A percentile compares a stretch with the other conserved stretches of the same genome.
Evolutionary conservation across 2,329 filamentous ascomycete genomes (phyloP).

Genomic region (Clonostachys chloroleuca): DNA sequence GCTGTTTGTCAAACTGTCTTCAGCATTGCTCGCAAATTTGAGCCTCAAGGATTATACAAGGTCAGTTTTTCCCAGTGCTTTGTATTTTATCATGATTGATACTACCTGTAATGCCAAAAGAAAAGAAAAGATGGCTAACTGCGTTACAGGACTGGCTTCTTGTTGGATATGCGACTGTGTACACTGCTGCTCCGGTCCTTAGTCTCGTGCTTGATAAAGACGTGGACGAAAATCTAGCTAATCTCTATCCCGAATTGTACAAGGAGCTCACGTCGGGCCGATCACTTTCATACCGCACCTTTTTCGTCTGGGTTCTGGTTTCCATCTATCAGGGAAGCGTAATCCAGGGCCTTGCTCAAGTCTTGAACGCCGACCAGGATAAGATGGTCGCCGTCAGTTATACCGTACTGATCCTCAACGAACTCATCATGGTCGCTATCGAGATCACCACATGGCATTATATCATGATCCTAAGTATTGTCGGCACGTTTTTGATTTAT

Average conservation of each 20-base stretch:
- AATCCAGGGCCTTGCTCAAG: conserved; percentile 90
- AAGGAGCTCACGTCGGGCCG: conserved; percentile 91
- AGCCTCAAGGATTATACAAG: conserved; percentile 90
- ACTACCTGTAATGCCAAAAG: too few relatives aligned
- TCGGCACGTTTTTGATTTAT: conserved; percentile 80
- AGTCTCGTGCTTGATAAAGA: conserved; percentile 92
- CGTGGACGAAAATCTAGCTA: conserved; percentile 89
- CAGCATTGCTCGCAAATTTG: conserved; percentile 86
- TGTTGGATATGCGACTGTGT: conserved; percentile 93
- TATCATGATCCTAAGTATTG: conserved; percentile 78
- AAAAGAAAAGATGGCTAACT: conserved; percentile 10
- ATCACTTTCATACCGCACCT: conserved; percentile 85
- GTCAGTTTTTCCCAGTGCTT: conserved; percentile 21
- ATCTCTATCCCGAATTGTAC: conserved; percentile 94
- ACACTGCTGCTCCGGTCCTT: conserved; percentile 90
- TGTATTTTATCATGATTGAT: neutral
- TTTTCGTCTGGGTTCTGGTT: conserved; percentile 94
- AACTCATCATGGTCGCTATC: conserved; percentile 94
- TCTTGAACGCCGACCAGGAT: conserved; percentile 72
- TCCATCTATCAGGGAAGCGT: conserved; percentile 93
- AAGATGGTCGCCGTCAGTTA: conserved; percentile 89
- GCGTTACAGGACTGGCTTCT: conserved; percentile 75
- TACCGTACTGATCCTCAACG: conserved; percentile 87
- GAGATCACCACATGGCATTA: conserved; percentile 97
- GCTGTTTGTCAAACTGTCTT: conserved; percentile 96